phyloP scores from a whole-genome alignment of 495 filamentous ascomycete genomes.

The Hyaloscypha variabilis region DNA sequence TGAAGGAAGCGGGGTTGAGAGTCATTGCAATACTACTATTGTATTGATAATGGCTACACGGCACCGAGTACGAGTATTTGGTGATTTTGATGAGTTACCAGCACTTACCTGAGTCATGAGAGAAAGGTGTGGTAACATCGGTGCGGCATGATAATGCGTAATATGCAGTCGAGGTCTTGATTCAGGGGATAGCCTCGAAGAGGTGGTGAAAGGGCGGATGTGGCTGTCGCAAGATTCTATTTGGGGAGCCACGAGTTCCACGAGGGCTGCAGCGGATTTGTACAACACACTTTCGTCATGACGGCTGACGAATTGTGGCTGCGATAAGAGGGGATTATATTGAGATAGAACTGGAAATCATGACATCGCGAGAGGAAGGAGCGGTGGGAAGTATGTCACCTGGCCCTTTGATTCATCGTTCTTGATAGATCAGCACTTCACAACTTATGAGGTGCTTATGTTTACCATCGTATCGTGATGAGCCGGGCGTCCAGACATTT shows the following conservation, averaged over 20 bases:
- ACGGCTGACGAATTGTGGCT: not conserved
- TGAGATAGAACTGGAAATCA: not conserved
- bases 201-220: not conserved
- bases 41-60: not conserved
- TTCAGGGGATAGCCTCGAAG: not conserved
- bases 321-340: not conserved
- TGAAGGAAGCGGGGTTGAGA: not conserved
- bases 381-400: not conserved
- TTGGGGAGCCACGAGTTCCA: not conserved
- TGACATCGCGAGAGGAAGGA: not conserved
- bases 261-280: not conserved
- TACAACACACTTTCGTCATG: not conserved
- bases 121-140: not conserved
- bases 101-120: not conserved
- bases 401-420: not conserved
- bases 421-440: not conserved
- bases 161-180: not conserved
- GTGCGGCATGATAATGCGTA: not conserved
- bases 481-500: not conserved
- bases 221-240: not conserved
- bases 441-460: not conserved
- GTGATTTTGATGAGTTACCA: not conserved
- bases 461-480: not conserved
- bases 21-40: not conserved
- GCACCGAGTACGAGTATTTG: not conserved